phyloP scores from a whole-genome alignment of 2,329 filamentous ascomycete species.

The Fusarium humuli region DNA sequence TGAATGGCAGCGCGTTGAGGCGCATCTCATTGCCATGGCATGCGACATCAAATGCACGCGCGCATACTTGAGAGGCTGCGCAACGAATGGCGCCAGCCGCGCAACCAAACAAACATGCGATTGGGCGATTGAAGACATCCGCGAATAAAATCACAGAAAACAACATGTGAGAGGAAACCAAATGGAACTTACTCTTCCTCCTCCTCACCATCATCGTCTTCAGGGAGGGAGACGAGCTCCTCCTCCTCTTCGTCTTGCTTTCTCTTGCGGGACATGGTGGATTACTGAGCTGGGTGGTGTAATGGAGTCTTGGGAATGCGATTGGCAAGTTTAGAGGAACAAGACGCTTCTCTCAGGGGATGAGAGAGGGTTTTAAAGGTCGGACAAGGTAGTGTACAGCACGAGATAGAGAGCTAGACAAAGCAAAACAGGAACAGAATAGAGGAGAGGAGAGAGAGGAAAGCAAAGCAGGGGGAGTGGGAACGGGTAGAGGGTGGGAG shows the following conservation, averaged over 20 bases:
- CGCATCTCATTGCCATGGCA: slow-evolving; percentile 21
- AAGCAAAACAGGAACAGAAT: slow-evolving; percentile 17
- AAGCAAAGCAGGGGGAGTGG: slow-evolving; percentile 35
- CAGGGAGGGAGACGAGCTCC: slow-evolving; percentile 66
- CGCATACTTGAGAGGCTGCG: slow-evolving; percentile 32
- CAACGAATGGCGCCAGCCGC: slow-evolving; percentile 15
- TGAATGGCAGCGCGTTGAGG: slow-evolving; percentile 4
- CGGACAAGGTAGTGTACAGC: slow-evolving; percentile 18
- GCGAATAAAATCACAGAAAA: slow-evolving; percentile 15
- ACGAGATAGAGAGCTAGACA: slow-evolving; percentile 30
- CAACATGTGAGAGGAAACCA: neutral
- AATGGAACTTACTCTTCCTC: slow-evolving; percentile 64
- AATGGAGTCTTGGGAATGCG: slow-evolving; percentile 15
- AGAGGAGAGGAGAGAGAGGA: slow-evolving; percentile 32
- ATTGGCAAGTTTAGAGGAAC: slow-evolving; percentile 19
- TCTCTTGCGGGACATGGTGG: slow-evolving; percentile 65
- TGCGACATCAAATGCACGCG: slow-evolving; percentile 40
- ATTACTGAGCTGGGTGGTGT: slow-evolving; percentile 14
- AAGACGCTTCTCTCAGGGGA: slow-evolving; percentile 26
- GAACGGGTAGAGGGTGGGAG: slow-evolving; percentile 42
- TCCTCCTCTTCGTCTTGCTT: slow-evolving; percentile 66
- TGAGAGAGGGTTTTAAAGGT: slow-evolving; percentile 33
- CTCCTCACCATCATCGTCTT: slow-evolving; percentile 63
- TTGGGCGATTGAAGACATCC: slow-evolving; percentile 14
- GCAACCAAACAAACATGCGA: slow-evolving; percentile 21